A percentile compares a stretch with the other conserved stretches of the same genome.
These are phyloP conservation scores for Turnera subulata DNA, from an alignment of 345 rosid genomes.

Conservation along the genomic window DNA sequence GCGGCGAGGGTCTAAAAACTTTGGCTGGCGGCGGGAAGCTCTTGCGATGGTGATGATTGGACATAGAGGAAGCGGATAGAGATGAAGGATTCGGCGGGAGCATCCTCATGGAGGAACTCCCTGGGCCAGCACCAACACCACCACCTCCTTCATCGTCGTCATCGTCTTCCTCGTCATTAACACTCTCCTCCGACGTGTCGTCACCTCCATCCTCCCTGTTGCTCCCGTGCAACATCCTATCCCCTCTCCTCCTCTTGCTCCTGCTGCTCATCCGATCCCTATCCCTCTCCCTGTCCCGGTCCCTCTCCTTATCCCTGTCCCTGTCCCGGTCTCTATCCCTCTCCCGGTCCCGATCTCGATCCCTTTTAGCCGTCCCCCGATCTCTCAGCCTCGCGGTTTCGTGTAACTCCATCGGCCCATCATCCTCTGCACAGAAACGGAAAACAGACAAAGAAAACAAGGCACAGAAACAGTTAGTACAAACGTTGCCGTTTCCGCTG, in stretches of 20 bases:
- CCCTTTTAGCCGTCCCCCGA: conserved; percentile 61
- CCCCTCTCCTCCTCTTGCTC: conserved; percentile 77
- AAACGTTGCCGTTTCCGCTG: not conserved
- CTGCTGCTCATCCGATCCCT: conserved; percentile 80
- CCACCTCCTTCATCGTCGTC: conserved; percentile 61
- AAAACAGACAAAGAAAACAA: not conserved
- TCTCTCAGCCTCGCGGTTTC: conserved; percentile 85
- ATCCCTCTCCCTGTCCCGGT: conserved; percentile 43
- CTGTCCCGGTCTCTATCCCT: conserved; percentile 62
- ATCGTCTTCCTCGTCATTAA: conserved; percentile 88
- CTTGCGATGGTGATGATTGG: conserved; percentile 57
- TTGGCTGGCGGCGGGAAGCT: conserved; percentile 58
- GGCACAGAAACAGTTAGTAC: not conserved
- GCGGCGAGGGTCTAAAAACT: conserved; percentile 50
- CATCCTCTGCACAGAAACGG: conserved; percentile 58
- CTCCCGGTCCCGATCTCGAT: conserved; percentile 71
- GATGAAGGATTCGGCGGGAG: conserved; percentile 58
- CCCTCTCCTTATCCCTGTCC: conserved; percentile 37
- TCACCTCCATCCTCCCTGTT: conserved; percentile 72
- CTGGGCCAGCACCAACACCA: conserved; percentile 35
- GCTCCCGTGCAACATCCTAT: conserved; percentile 61
- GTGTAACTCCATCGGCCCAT: conserved; percentile 61
- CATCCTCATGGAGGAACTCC: conserved; percentile 47
- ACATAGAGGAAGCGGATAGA: conserved; percentile 44
- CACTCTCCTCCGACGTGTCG: conserved; percentile 87